phyloP scores from a whole-genome alignment of 1,284 basidiomycete genomes.

The Tetrapyrgos nigripes region DNA sequence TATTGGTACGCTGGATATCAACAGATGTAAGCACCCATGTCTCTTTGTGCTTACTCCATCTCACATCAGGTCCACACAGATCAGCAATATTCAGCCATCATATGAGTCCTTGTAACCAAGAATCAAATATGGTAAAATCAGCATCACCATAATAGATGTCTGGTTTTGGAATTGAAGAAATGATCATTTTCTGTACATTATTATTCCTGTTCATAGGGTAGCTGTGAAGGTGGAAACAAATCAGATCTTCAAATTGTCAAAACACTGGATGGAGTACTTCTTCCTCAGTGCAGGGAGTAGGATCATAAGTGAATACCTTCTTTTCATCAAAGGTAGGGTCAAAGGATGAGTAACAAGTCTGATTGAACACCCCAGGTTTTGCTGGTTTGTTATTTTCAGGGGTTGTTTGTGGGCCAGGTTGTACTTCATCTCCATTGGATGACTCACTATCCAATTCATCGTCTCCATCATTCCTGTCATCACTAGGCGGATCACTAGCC shows the following conservation, averaged over 20 bases:
- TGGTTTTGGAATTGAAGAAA: conserved; percentile 9
- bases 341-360: too few species aligned
- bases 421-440: too few species aligned
- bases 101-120: conserved; percentile 1
- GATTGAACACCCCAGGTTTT: too few species aligned
- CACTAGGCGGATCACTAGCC: too few species aligned
- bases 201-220: background rate
- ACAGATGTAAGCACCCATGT: background rate
- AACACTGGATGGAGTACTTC: conserved; percentile 5
- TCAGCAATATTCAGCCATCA: conserved; percentile 11
- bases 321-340: background rate
- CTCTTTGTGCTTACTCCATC: background rate
- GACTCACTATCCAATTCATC: too few species aligned
- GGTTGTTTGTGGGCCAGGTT: too few species aligned
- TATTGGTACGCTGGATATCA: conserved; percentile 5
- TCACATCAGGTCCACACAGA: conserved; percentile 4
- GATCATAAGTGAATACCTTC: conserved; percentile 1
- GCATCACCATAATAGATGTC: conserved; percentile 1
- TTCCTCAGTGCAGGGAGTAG: conserved; percentile 4
- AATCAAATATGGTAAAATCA: conserved; percentile 4
- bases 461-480: too few species aligned
- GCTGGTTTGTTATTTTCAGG: too few species aligned
- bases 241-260: conserved; percentile 1
- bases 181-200: conserved; percentile 1
- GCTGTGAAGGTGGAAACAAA: background rate